Conservation (phyloP, 179 eudicot genomes). For the Beta lomatogona region DNA sequence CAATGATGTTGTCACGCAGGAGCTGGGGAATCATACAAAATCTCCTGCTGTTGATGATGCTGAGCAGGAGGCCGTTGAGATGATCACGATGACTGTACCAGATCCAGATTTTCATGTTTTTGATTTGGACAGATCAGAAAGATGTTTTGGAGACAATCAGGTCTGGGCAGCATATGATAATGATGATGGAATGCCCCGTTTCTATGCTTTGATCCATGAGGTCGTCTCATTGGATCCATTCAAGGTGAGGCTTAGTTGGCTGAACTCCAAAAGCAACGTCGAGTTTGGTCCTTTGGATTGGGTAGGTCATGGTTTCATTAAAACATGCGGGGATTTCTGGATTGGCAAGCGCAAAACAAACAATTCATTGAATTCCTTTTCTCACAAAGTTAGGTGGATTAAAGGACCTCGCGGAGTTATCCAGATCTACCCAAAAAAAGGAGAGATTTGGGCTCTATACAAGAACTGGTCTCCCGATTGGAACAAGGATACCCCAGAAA, state of each 20-base stretch:
- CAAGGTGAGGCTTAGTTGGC: constrained; percentile 62
- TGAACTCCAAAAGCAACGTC: constrained; percentile 61
- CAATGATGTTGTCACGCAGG: constrained; percentile 34
- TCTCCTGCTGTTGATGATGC: constrained; percentile 18
- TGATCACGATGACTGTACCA: constrained; percentile 54
- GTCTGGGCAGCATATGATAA: constrained; percentile 92
- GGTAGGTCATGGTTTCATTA: constrained; percentile 65
- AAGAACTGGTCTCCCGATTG: constrained; percentile 82
- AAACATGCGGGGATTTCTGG: constrained; percentile 81
- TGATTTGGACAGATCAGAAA: constrained; percentile 75
- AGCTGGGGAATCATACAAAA: constrained; percentile 39
- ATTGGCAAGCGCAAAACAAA: constrained; percentile 47
- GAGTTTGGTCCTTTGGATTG: constrained; percentile 70
- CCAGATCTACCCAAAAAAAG: constrained; percentile 76
- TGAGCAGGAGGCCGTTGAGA: constrained; percentile 28
- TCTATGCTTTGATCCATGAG: constrained; percentile 73
- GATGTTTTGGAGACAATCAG: constrained; percentile 70
- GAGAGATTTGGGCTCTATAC: constrained; percentile 85
- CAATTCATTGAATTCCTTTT: constrained; percentile 68
- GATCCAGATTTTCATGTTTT: constrained; percentile 91
- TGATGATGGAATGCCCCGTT: constrained; percentile 96
- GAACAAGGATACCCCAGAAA: constrained; percentile 54
- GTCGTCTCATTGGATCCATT: constrained; percentile 65
- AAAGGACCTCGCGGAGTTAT: constrained; percentile 78
- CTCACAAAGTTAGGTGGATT: constrained; percentile 62